Percentiles rank a stretch among this genome's conserved stretches.
Evolutionary conservation across 2,329 filamentous ascomycete genomes (phyloP).

Genomic region (Lomentospora prolificans): DNA sequence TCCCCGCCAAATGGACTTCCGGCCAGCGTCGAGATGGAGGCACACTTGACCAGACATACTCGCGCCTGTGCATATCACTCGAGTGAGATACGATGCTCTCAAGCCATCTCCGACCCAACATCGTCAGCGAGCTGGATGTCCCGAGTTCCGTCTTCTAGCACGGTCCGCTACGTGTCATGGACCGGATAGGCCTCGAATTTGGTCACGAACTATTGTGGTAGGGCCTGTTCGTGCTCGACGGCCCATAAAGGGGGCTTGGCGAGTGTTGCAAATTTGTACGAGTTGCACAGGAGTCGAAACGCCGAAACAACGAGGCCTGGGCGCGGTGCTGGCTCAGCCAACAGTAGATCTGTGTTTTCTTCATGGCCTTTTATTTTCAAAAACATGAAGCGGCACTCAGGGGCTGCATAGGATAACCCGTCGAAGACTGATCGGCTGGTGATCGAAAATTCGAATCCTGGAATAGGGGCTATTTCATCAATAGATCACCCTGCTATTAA

Average conservation of each 20-base stretch:
- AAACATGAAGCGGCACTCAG: neutral
- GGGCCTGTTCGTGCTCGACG: neutral
- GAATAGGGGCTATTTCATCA: neutral
- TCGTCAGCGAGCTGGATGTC: too few relatives aligned
- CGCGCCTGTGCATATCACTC: too few relatives aligned
- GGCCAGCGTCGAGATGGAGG: too few relatives aligned
- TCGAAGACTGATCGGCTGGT: neutral
- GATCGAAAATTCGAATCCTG: neutral
- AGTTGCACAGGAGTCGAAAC: neutral
- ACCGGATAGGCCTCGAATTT: neutral
- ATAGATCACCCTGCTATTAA: too few relatives aligned
- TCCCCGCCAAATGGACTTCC: too few relatives aligned
- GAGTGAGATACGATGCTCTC: too few relatives aligned
- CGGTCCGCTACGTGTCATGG: neutral
- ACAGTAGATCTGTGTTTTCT: too few relatives aligned
- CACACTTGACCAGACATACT: too few relatives aligned
- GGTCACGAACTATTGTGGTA: neutral
- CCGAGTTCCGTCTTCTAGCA: neutral
- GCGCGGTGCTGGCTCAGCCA: too few relatives aligned
- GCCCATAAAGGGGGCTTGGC: too few relatives aligned
- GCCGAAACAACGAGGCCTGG: neutral
- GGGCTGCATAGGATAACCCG: neutral
- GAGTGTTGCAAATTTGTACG: neutral
- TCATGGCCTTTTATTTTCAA: neutral
- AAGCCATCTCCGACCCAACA: too few relatives aligned